Evolutionary conservation across 2,329 filamentous ascomycete genomes (phyloP), one percentile per base, ranked within the genome.

Genomic region (Diaporthe helianthi): DNA sequence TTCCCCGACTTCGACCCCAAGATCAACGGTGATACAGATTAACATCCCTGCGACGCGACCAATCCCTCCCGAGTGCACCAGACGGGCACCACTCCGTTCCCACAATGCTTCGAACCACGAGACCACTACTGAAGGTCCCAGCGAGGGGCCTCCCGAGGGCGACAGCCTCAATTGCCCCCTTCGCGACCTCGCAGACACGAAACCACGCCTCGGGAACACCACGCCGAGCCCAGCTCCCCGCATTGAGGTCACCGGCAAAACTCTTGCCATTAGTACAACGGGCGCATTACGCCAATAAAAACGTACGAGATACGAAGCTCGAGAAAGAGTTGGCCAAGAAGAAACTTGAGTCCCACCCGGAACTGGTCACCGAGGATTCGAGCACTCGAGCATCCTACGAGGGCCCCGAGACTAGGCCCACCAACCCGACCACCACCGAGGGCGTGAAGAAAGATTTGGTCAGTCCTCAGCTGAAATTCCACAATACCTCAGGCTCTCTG

Each of bases 341-440:
- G 76, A 86, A 86, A 75, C 80, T 94, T n/a, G 76, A 87, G 69
- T 76, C 87, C 3, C 79, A 87, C 33, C 91, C 91, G 0, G 86
- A 87, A 47, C 78, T 81, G 8, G 91, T 94, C 0, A 87, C 89
- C 0, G 79, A 80, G 26, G 83, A 83, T 51, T 94, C 91, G 1
- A 82, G 81, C 13, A 80, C 84, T 19, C 84, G 87, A 67, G 82
- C 84, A 72, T 79, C 87, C 58, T 79, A 86, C 47, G 82, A 87
- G 76, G 73, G 68, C 8, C 65, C 68, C 0, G 26, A 69, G 55
- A 60, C 69, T 22, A 68, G 71, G 13, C 53, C 63, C 2, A 68
- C 67, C 12, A 72, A 76, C 1, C 73, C 76, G 24, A 74, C 77
- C 3, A 76, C 83, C 12, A 49, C 66, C 1, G 74, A 76, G 2